These are phyloP conservation scores for Aphanomyces stellatus DNA, from an alignment of 352 stramenopile genomes.

Conservation along the genomic window DNA sequence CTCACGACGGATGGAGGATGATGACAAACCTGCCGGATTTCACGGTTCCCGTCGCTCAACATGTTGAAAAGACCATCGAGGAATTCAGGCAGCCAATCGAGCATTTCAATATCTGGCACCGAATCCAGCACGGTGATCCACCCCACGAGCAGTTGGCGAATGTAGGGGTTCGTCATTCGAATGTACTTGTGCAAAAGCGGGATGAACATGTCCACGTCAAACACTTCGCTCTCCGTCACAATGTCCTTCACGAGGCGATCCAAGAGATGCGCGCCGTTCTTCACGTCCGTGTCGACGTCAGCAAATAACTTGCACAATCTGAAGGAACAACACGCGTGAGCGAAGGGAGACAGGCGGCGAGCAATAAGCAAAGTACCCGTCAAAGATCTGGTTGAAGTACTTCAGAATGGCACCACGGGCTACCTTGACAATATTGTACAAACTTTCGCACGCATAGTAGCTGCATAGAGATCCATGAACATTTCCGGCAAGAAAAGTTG, in stretches of 20 bases:
- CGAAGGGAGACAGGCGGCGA: neutral
- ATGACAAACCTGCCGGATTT: conserved; percentile 89
- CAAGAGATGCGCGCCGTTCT: conserved; percentile 91
- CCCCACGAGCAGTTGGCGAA: conserved; percentile 95
- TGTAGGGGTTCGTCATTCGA: conserved; percentile 97
- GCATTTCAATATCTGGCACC: conserved; percentile 98
- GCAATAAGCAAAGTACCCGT: conserved; percentile 44
- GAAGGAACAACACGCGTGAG: neutral
- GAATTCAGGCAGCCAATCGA: conserved; percentile 97
- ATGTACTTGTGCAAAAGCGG: conserved; percentile 99
- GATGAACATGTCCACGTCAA: conserved; percentile 99
- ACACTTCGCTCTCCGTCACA: conserved; percentile 96
- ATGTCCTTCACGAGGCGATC: conserved; percentile 97
- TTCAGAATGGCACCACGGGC: conserved; percentile 90
- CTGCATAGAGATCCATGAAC: conserved; percentile 13
- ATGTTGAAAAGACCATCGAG: conserved; percentile 99
- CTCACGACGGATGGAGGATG: neutral
- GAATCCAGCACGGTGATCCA: conserved; percentile 99
- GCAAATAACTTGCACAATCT: conserved; percentile 93
- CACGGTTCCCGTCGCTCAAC: conserved; percentile 97
- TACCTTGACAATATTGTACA: conserved; percentile 99
- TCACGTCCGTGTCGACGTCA: conserved; percentile 99
- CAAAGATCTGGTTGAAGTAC: conserved; percentile 99
- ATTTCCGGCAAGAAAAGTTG: neutral
- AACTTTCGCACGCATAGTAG: conserved; percentile 98